Conservation (phyloP, 176 grass and related monocot species). For the Rhynchospora breviuscula region DNA sequence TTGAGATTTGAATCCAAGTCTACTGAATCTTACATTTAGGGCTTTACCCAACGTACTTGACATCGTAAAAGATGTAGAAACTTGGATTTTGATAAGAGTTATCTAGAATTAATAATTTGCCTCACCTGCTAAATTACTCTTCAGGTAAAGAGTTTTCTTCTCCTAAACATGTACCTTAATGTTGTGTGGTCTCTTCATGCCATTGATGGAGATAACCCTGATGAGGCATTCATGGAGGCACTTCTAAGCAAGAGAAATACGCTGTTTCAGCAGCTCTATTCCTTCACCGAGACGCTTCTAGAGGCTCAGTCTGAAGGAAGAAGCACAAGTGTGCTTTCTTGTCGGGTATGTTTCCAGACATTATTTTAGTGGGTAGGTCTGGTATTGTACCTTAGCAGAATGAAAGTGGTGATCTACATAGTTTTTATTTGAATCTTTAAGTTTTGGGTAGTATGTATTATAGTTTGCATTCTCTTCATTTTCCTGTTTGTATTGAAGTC, state of each 20-base stretch:
- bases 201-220: conserved; percentile 61
- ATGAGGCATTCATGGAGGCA: conserved; percentile 58
- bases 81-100: not conserved
- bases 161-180: conserved; percentile 92
- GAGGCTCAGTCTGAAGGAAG: conserved; percentile 66
- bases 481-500: not conserved
- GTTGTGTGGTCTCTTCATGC: conserved; percentile 79
- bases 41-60: not conserved
- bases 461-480: not conserved
- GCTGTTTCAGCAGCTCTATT: conserved; percentile 77
- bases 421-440: conserved; percentile 3
- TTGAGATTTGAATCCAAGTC: not conserved
- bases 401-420: not conserved
- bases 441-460: not conserved
- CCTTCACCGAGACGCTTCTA: conserved; percentile 55
- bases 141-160: conserved; percentile 94
- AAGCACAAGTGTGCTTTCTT: conserved; percentile 69
- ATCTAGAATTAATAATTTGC: not conserved
- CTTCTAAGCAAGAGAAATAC: conserved; percentile 63
- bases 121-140: not conserved
- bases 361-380: not conserved
- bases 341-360: conserved; percentile 54
- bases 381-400: not conserved
- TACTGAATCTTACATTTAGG: not conserved
- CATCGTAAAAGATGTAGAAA: not conserved